phyloP scores from a whole-genome alignment of 1,284 basidiomycete species.

The Neonothopanus nambi region DNA sequence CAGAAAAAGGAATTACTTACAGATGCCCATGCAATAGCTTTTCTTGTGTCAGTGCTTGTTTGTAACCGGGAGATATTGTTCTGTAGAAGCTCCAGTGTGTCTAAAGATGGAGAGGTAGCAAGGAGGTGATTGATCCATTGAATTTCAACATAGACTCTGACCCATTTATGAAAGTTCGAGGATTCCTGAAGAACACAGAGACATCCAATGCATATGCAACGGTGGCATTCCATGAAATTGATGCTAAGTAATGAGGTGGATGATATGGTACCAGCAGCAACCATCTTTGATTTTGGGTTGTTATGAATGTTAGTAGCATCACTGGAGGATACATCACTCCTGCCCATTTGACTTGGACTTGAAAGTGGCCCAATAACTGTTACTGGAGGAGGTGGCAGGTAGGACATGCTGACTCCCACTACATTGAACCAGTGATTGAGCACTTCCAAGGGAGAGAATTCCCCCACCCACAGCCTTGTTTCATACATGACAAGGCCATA shows the following conservation, averaged over 20 bases:
- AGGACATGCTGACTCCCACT: no score
- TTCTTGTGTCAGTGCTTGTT: not conserved
- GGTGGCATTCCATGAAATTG: no score
- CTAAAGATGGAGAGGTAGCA: not conserved
- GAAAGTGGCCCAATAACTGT: not conserved
- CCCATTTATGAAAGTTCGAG: not conserved
- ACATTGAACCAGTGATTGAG: not conserved
- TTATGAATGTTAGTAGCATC: not conserved
- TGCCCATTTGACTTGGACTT: not conserved
- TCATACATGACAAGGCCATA: not conserved
- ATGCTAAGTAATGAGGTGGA: no score
- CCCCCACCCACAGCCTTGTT: not conserved
- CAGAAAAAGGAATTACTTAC: no score
- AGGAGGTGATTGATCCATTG: conserved; percentile 2
- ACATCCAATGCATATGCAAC: no score
- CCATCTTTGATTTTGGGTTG: not conserved
- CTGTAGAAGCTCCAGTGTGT: no score
- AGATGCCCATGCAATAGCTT: not conserved
- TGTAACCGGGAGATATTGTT: not conserved
- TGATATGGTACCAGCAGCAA: not conserved
- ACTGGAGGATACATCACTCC: not conserved
- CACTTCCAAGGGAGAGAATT: not conserved
- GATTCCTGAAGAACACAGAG: not conserved
- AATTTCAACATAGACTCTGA: not conserved
- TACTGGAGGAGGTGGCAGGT: no score